Conservation (phyloP, 441 rosid genomes). For the Populus tomentosa region DNA sequence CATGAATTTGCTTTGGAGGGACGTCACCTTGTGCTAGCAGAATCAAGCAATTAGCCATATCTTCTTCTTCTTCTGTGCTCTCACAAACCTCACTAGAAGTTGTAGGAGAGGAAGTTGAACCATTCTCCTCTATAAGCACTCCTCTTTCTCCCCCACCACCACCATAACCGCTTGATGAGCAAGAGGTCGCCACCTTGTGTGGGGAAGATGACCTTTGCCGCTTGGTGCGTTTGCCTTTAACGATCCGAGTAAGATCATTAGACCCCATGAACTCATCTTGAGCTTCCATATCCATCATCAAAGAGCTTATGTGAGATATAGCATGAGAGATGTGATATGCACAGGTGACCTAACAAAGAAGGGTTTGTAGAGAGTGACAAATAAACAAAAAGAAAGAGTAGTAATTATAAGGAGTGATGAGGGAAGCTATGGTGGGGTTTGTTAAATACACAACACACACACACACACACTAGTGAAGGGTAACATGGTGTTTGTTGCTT, state of each 20-base stretch:
- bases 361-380: neutral
- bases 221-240: slow-evolving; percentile 75
- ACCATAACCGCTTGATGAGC: slow-evolving; percentile 43
- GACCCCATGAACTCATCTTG: slow-evolving; percentile 7
- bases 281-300: neutral
- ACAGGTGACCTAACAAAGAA: slow-evolving; percentile 24
- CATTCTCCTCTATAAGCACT: slow-evolving; percentile 24
- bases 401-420: slow-evolving; percentile 1
- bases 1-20: slow-evolving; percentile 6
- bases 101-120: slow-evolving; percentile 41
- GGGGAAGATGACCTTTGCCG: too few relatives aligned
- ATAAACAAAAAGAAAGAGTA: neutral
- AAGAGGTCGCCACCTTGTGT: slow-evolving; percentile 22
- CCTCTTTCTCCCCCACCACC: slow-evolving; percentile 10
- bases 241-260: slow-evolving; percentile 14
- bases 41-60: slow-evolving; percentile 85
- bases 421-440: slow-evolving; percentile 24
- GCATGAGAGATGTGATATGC: neutral
- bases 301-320: neutral
- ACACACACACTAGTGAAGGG: slow-evolving; percentile 23
- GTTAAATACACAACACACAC: slow-evolving; percentile 19
- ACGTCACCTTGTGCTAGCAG: slow-evolving; percentile 66
- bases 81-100: slow-evolving; percentile 32
- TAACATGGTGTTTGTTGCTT: slow-evolving; percentile 22
- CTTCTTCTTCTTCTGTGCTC: slow-evolving; percentile 80